phyloP scores from a whole-genome alignment of 169 alveolate species.

The Eimeria nieschulzi region DNA sequence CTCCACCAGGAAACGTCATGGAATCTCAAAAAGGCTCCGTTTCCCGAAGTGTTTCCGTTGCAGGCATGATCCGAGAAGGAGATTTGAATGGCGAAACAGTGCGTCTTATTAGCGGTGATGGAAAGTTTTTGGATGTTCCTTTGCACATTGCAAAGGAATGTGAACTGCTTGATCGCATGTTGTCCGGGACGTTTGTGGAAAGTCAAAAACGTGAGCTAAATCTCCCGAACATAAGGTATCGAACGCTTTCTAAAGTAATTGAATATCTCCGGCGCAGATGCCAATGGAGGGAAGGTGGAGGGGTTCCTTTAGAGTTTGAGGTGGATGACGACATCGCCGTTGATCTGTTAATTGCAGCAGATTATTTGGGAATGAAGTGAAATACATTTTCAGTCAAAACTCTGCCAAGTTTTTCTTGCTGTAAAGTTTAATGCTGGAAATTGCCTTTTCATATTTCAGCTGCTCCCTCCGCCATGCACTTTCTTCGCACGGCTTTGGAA shows the following conservation, averaged over 20 bases:
- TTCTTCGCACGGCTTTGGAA: too few relatives aligned
- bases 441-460: too few relatives aligned
- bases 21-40: too few relatives aligned
- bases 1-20: too few relatives aligned
- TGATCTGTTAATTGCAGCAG: slow-evolving; percentile 76
- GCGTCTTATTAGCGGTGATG: slow-evolving; percentile 54
- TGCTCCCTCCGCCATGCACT: too few relatives aligned
- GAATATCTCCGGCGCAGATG: slow-evolving; percentile 47
- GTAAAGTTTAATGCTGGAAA: too few relatives aligned
- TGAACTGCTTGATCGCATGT: slow-evolving; percentile 32
- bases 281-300: slow-evolving; percentile 60
- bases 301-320: slow-evolving; percentile 61
- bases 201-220: slow-evolving; percentile 38
- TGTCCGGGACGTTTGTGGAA: slow-evolving; percentile 29
- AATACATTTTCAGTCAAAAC: slow-evolving; percentile 15
- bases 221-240: slow-evolving; percentile 12
- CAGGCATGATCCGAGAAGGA: background rate
- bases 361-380: slow-evolving; percentile 73
- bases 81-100: background rate
- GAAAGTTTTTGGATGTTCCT: slow-evolving; percentile 10
- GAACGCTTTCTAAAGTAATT: slow-evolving; percentile 47
- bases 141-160: slow-evolving; percentile 43
- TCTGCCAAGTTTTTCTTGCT: background rate
- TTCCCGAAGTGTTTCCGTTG: too few relatives aligned
- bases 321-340: slow-evolving; percentile 73